Percentiles rank a stretch among this genome's conserved stretches.
These are phyloP conservation scores for Anacardium occidentale DNA, from an alignment of 345 rosid species.

Conservation along the genomic window DNA sequence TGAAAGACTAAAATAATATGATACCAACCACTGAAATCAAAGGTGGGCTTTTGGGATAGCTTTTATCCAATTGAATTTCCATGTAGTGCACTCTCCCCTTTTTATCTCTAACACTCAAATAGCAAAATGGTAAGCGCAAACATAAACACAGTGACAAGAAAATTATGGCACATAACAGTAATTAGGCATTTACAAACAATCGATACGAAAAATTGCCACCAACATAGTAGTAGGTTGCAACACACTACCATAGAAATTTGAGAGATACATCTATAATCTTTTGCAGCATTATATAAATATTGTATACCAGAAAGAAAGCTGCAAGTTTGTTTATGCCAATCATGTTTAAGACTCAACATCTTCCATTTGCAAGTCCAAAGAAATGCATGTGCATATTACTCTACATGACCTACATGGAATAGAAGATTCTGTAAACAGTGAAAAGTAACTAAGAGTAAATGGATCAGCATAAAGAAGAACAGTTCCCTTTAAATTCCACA, in stretches of 20 bases:
- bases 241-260: neutral
- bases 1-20: slow-evolving; percentile 8
- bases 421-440: neutral
- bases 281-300: neutral
- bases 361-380: neutral
- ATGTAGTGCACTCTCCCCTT: slow-evolving; percentile 55
- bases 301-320: neutral
- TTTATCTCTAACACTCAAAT: slow-evolving; percentile 46
- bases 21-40: slow-evolving; percentile 66
- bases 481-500: neutral
- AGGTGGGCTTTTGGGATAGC: slow-evolving; percentile 63
- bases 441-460: neutral
- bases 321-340: neutral
- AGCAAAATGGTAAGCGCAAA: slow-evolving; percentile 13
- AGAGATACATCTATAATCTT: neutral
- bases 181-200: neutral
- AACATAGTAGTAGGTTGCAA: neutral
- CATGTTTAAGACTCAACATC: neutral
- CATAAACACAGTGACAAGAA: slow-evolving; percentile 7
- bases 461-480: neutral
- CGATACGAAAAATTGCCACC: neutral
- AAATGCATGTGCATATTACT: neutral
- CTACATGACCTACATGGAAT: neutral
- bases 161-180: neutral
- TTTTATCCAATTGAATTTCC: slow-evolving; percentile 54